Conservation (phyloP, 2,329 filamentous ascomycete species). For the Stemphylium lycopersici region DNA sequence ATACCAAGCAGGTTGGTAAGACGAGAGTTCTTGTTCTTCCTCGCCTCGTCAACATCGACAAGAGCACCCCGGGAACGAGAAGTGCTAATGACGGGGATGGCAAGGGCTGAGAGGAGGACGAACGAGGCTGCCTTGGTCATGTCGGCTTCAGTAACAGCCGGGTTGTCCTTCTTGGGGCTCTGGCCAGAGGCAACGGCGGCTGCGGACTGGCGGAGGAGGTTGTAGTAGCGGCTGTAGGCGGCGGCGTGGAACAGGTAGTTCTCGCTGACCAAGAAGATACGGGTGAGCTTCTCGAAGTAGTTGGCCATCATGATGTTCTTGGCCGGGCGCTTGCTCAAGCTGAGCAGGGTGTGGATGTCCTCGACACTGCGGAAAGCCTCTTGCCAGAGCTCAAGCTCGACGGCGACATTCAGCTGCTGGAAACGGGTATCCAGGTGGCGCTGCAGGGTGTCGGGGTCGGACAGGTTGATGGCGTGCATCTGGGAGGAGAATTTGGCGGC, state of each 20-base stretch:
- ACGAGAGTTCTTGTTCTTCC: constrained; percentile 98
- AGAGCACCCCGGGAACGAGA: constrained; percentile 93
- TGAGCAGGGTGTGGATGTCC: constrained; percentile 97
- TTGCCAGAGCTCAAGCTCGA: constrained; percentile 98
- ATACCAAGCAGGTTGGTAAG: constrained; percentile 96
- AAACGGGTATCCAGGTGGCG: constrained; percentile 97
- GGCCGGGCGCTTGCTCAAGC: constrained; percentile 94
- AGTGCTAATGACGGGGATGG: constrained; percentile 99
- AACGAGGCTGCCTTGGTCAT: constrained; percentile 95
- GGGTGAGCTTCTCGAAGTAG: constrained; percentile 99
- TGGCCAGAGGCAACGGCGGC: constrained; percentile 82
- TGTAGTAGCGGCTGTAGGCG: constrained; percentile 97
- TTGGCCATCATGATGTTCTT: constrained; percentile 99
- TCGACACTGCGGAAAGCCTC: constrained; percentile 99
- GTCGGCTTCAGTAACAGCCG: constrained; percentile 84
- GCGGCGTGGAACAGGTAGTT: constrained; percentile 99
- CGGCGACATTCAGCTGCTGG: constrained; percentile 96
- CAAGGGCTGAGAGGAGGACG: constrained; percentile 89
- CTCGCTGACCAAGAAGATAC: constrained; percentile 98
- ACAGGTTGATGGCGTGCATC: constrained; percentile 99
- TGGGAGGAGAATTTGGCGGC: constrained; percentile 98
- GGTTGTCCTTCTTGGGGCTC: constrained; percentile 93
- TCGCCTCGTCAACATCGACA: constrained; percentile 94
- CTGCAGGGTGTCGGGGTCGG: constrained; percentile 95
- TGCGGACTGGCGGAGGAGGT: constrained; percentile 88